Evolutionary conservation across 2,329 filamentous ascomycete species (phyloP).

Genomic region (Sclerotinia minor): DNA sequence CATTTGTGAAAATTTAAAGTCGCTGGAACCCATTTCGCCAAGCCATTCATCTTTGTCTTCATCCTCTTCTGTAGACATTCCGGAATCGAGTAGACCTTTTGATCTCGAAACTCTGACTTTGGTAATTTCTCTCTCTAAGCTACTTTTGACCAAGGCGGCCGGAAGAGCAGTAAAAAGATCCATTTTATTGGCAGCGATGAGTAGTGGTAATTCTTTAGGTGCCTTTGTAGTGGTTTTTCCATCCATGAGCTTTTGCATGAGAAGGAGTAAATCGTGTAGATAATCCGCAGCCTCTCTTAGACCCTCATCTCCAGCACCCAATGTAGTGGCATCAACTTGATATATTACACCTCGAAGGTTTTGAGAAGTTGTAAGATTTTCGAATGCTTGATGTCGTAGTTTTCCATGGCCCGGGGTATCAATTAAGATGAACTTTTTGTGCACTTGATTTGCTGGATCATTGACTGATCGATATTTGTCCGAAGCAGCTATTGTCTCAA

Average conservation of each 20-base stretch:
- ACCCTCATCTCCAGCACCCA: constrained; percentile 55
- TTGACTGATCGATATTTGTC: constrained; percentile 65
- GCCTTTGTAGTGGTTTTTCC: constrained; percentile 55
- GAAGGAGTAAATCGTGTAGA: constrained; percentile 83
- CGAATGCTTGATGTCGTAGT: constrained; percentile 70
- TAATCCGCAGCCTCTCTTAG: constrained; percentile 77
- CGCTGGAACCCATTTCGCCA: constrained; percentile 74
- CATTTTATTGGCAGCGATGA: constrained; percentile 92
- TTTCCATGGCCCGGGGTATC: constrained; percentile 97
- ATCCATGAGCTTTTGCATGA: constrained; percentile 72
- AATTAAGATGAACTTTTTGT: constrained; percentile 72
- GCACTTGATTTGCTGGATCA: constrained; percentile 57
- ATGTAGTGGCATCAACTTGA: constrained; percentile 78
- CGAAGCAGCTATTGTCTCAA: constrained; percentile 53
- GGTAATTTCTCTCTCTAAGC: constrained; percentile 78
- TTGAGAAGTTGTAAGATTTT: constrained; percentile 48
- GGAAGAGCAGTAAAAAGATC: constrained; percentile 94
- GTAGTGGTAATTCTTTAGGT: constrained; percentile 64
- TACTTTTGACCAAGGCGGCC: constrained; percentile 68
- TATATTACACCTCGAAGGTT: constrained; percentile 77
- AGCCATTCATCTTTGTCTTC: constrained; percentile 83
- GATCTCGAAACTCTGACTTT: constrained; percentile 74
- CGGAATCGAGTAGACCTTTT: constrained; percentile 80
- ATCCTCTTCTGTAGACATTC: constrained; percentile 59
- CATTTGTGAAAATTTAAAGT: constrained; percentile 80